Conservation (phyloP, 2,329 filamentous ascomycete species). For the Aspergillus uvarum region DNA sequence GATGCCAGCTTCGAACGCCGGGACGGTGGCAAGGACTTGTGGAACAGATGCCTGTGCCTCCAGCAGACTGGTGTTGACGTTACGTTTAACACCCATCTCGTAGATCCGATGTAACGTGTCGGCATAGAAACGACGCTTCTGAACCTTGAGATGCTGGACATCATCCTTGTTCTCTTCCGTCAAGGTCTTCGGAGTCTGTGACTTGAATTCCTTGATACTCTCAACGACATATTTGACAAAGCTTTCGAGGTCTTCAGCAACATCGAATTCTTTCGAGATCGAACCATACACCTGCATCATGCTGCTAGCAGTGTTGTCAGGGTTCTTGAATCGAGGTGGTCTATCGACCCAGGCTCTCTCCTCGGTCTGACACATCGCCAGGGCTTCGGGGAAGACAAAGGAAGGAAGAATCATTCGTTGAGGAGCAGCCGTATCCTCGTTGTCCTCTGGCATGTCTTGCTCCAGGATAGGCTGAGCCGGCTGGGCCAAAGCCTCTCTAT, state of each 20-base stretch:
- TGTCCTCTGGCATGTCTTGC: slow-evolving; percentile 34
- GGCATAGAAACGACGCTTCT: slow-evolving; percentile 86
- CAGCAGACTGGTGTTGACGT: slow-evolving; percentile 72
- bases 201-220: slow-evolving; percentile 71
- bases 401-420: slow-evolving; percentile 17
- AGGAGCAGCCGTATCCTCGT: slow-evolving; percentile 28
- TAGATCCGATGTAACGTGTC: slow-evolving; percentile 81
- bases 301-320: slow-evolving; percentile 66
- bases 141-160: slow-evolving; percentile 84
- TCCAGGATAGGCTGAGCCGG: slow-evolving; percentile 64
- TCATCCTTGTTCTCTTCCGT: slow-evolving; percentile 82
- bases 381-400: slow-evolving; percentile 29
- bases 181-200: slow-evolving; percentile 76
- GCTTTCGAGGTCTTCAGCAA: slow-evolving; percentile 59
- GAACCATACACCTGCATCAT: slow-evolving; percentile 66
- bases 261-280: slow-evolving; percentile 54
- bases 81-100: slow-evolving; percentile 85
- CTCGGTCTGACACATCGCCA: slow-evolving; percentile 33
- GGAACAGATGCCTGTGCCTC: slow-evolving; percentile 71
- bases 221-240: slow-evolving; percentile 70
- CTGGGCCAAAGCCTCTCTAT: slow-evolving; percentile 73
- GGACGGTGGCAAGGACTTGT: slow-evolving; percentile 63
- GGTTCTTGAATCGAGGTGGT: slow-evolving; percentile 69
- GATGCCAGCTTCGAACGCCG: slow-evolving; percentile 35
- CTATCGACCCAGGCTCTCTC: slow-evolving; percentile 41